Base-by-base conservation (phyloP, 176 grass and related monocot species). In the Elaeis guineensis region DNA sequence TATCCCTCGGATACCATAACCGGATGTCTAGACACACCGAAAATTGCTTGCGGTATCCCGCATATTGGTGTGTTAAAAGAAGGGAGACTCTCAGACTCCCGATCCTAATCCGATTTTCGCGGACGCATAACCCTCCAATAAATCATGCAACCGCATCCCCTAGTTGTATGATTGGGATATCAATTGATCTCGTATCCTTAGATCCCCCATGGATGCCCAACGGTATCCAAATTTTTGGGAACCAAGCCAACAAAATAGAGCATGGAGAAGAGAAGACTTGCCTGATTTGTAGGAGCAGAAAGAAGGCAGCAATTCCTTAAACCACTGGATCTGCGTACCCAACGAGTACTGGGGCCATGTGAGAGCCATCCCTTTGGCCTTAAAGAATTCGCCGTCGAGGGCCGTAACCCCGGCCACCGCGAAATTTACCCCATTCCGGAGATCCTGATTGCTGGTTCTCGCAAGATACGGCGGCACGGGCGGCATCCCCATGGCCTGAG, bases 341-440 rank as follows among this genome's bases (percentile, higher is more conserved):
- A 98, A 70, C 21, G 81, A 88, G 79, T 70, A 73, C 29, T 20
- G 69, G 4, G 77, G 80, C 84, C 59, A 72, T 62, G 48, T 74
- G 64, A 63, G 63, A 23, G 21, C 23, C 35, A 89, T 71, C 39
- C 87, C 93, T 63, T 57, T 89, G 9, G 51, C 54, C 20, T 19
- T 71, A 55, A 92, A 97, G 93, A 80, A 98, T 57, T 73, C 69
- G 21, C 50, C 62, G 49, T 56, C 70, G 50, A 97, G 65, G 49
- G 87, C 92, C 22, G 71, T 97, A 30, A 84, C 87, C 17, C 93
- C 93, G 49, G 72, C 87, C 2, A 91, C 84, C 0, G 93, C 93
- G 30, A 97, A 97, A 79, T 97, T 97, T 49, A 70, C 87, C 12
- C 93, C 92, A 51, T 67, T 50, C 15, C 56, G 73, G 72, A 97